These are phyloP conservation scores for Asterionellopsis glacialis DNA, from an alignment of 108 stramenopile genomes.

Conservation along the genomic window DNA sequence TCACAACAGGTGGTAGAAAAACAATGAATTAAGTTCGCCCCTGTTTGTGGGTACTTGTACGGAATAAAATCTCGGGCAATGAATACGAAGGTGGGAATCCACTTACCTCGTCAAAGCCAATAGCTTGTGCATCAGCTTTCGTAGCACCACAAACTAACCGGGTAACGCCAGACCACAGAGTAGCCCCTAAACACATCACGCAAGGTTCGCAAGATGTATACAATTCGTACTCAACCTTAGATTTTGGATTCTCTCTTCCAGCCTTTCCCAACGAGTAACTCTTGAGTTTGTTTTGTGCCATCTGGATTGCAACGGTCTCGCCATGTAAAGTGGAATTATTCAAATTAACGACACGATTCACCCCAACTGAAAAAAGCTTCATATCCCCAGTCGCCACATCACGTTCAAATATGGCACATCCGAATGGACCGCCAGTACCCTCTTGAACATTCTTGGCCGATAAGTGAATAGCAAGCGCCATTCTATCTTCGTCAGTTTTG, in stretches of 20 bases:
- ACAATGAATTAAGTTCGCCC: too few relatives aligned
- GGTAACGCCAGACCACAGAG: constrained; percentile 80
- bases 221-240: constrained; percentile 54
- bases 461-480: constrained; percentile 71
- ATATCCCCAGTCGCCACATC: constrained; percentile 31
- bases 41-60: too few relatives aligned
- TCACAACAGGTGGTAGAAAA: too few relatives aligned
- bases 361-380: constrained; percentile 55
- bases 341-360: constrained; percentile 73
- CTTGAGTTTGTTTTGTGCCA: constrained; percentile 60
- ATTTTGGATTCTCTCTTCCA: background rate
- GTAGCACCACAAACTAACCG: constrained; percentile 73
- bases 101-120: constrained; percentile 74
- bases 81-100: too few relatives aligned
- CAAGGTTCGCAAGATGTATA: constrained; percentile 86
- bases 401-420: constrained; percentile 71
- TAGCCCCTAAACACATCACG: constrained; percentile 79
- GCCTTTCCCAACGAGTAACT: constrained; percentile 43
- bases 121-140: constrained; percentile 78
- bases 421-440: constrained; percentile 81
- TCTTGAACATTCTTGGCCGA: constrained; percentile 58
- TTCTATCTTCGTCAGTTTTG: constrained; percentile 71
- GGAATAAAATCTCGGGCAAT: too few relatives aligned
- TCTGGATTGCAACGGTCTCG: constrained; percentile 84
- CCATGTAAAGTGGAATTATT: constrained; percentile 80